A percentile compares a stretch with the other conserved stretches of the same genome.
Evolutionary conservation across 2,329 filamentous ascomycete species (phyloP).

Genomic region (Neopestalotiopsis clavispora): DNA sequence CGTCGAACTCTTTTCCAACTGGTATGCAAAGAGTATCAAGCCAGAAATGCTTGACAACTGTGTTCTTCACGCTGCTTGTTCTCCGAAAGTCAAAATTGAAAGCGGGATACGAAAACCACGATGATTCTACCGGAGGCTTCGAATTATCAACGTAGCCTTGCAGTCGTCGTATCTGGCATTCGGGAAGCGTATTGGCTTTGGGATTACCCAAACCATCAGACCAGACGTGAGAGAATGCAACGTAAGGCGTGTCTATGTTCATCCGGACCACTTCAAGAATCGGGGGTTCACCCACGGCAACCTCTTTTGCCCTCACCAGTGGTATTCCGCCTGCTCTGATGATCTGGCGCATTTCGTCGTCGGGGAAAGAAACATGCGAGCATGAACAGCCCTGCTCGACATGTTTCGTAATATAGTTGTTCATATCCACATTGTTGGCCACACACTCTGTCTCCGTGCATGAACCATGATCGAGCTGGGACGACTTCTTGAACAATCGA

Average conservation of each 20-base stretch:
- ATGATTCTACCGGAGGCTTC: neutral
- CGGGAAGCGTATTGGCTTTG: neutral
- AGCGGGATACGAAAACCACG: neutral
- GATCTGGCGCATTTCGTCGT: neutral
- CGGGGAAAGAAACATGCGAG: neutral
- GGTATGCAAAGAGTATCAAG: slow-evolving; percentile 6
- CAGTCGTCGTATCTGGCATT: neutral
- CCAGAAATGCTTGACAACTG: neutral
- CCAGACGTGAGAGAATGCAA: slow-evolving; percentile 3
- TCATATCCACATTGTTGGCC: neutral
- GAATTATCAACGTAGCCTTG: neutral
- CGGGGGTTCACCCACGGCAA: neutral
- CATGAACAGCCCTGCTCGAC: neutral
- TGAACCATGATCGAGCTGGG: neutral
- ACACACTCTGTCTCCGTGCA: neutral
- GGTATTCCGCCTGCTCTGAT: neutral
- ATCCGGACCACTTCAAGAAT: neutral
- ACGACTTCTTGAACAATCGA: neutral
- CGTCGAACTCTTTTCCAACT: neutral
- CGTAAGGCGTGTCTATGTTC: neutral
- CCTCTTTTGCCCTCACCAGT: neutral
- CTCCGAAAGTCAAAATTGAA: neutral
- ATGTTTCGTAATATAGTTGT: neutral
- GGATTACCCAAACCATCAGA: neutral
- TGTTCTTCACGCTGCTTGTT: neutral